Evolutionary conservation across 2,329 filamentous ascomycete genomes (phyloP), one percentile per base, ranked within the genome.

Genomic region (Raffaelea ambrosiae): DNA sequence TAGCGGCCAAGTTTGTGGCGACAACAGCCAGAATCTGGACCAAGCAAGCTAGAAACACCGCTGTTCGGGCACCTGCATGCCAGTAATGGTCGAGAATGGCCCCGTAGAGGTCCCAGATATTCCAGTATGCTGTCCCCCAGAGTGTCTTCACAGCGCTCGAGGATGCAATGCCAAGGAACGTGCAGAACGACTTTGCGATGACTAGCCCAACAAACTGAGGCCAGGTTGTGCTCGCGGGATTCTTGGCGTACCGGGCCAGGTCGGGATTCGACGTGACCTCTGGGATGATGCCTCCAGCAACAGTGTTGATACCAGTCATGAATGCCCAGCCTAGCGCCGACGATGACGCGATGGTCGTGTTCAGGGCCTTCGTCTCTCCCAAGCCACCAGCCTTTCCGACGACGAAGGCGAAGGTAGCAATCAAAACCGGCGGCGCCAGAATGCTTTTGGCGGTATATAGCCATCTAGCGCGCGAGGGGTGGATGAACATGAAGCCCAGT

Each of bases 71-170:
- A 4, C 49, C 54, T 3, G 50, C 42, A 10, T 46, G 43, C 50
- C 48, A 53, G 49, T 55, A 51, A 29, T 53, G 53, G 47, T 55
- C 53, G 2, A 55, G 53, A 44, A 56, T 55, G 36, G 54, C 55
- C 21, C 43, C 44, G 20, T 56, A 48, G 22, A 57, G 36, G 23
- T 53, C 55, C 35, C 19, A 48, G 18, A 48, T 48, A 10, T 70
- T 58, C 56, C 56, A 58, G 29, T 51, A 47, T 1, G 48, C 55
- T 43, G 63, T 55, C n/a, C 61, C 65, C 61, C 66, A 71, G 14
- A 57, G 54, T 42, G 67, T 66, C 54, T 70, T 68, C 47, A 69
- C 66, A 3, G 67, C 66, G 1, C 66, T 61, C 0, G 68, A 70
- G 0, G 64, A 59, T 20, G 70, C 55, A 46, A 72, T 71, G 18